Conservation (phyloP, 2,329 filamentous ascomycete genomes). For the Simplicillium aogashimaense region DNA sequence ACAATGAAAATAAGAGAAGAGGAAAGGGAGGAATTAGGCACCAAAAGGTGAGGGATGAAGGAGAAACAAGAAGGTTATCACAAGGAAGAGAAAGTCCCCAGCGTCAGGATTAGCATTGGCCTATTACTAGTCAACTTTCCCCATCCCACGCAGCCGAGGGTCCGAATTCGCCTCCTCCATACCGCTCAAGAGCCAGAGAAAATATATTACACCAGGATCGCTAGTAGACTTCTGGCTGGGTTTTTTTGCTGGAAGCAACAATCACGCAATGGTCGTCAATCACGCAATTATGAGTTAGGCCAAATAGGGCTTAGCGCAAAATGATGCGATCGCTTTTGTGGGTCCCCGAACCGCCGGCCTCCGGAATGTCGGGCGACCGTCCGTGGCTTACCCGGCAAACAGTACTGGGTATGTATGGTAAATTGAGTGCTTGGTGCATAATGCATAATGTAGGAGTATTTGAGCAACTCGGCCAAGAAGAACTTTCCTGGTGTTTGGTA, state of each 20-base stretch:
- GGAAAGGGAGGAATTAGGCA: neutral
- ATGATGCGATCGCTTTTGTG: slow-evolving; percentile 6
- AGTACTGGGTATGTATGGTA: too few relatives aligned
- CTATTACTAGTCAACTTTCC: neutral
- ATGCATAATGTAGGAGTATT: too few relatives aligned
- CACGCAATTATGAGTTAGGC: too few relatives aligned
- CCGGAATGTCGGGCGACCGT: too few relatives aligned
- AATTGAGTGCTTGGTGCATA: too few relatives aligned
- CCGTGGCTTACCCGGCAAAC: too few relatives aligned
- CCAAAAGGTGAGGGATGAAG: neutral
- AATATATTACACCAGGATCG: slow-evolving; percentile 8
- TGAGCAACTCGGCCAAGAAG: too few relatives aligned
- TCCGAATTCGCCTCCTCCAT: neutral
- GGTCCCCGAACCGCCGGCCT: neutral
- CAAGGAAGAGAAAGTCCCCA: neutral
- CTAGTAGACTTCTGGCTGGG: neutral
- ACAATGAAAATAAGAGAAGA: neutral
- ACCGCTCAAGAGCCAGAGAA: neutral
- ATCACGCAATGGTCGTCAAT: slow-evolving; percentile 14
- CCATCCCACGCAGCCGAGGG: neutral
- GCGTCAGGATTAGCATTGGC: neutral
- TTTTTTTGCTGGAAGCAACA: slow-evolving; percentile 5
- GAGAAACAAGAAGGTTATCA: neutral
- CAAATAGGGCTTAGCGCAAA: slow-evolving; percentile 20
- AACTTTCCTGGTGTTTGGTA: too few relatives aligned